Conservation (phyloP, 2,329 filamentous ascomycete genomes). For the Fusarium papillatum region DNA sequence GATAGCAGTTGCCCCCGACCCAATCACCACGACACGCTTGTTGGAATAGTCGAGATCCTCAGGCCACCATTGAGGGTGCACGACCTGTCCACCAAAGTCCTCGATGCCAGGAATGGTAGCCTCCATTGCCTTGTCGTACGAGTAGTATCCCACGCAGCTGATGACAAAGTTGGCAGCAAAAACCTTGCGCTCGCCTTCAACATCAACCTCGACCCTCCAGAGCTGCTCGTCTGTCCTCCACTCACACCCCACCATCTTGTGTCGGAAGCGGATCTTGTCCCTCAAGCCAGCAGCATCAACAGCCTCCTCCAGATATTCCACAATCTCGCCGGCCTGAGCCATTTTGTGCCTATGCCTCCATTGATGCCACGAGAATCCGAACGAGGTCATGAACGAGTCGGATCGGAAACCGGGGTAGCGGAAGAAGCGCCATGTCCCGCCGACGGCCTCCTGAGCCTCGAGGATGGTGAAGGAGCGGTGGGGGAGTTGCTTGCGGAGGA, state of each 20-base stretch:
- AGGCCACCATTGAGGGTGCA: constrained; percentile 86
- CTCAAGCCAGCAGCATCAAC: constrained; percentile 65
- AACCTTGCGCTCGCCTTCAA: constrained; percentile 36
- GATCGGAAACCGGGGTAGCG: constrained; percentile 81
- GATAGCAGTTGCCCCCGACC: constrained; percentile 83
- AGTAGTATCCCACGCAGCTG: constrained; percentile 77
- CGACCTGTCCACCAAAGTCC: constrained; percentile 72
- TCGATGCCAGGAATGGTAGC: constrained; percentile 76
- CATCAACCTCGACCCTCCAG: constrained; percentile 66
- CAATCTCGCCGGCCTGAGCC: constrained; percentile 65
- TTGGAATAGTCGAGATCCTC: constrained; percentile 73
- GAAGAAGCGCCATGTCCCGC: constrained; percentile 86
- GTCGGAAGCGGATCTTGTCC: constrained; percentile 64
- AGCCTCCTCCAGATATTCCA: constrained; percentile 66
- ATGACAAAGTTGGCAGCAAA: constrained; percentile 68
- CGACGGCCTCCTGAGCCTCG: constrained; percentile 74
- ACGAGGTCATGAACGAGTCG: constrained; percentile 73
- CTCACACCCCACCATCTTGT: constrained; percentile 61
- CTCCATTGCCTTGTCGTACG: constrained; percentile 74
- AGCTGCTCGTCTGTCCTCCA: constrained; percentile 69
- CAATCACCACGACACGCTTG: constrained; percentile 81
- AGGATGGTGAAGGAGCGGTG: constrained; percentile 72
- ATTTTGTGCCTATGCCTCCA: constrained; percentile 71
- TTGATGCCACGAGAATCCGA: constrained; percentile 79
- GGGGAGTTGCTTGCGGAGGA: constrained; percentile 70